Conservation (phyloP, 441 rosid species). For the Erodium moschatum region DNA sequence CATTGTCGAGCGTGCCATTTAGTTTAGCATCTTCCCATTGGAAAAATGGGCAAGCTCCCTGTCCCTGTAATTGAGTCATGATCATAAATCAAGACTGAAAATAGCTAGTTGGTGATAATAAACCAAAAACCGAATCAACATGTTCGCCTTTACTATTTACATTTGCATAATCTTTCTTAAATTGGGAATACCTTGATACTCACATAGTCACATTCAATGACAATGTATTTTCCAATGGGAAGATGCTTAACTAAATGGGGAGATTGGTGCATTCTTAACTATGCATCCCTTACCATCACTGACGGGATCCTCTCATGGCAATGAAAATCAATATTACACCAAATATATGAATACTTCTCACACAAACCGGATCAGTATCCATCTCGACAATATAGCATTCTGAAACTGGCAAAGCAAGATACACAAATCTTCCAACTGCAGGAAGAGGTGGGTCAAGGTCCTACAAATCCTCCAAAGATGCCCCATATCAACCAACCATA, state of each 20-base stretch:
- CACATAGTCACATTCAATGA: not conserved
- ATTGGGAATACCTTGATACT: not conserved
- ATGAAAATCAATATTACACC: not conserved
- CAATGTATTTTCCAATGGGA: not conserved
- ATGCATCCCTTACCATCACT: not conserved
- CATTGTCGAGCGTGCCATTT: not conserved
- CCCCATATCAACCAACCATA: not conserved
- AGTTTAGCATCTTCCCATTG: conserved; percentile 19
- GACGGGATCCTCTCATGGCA: not conserved
- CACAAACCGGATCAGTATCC: not conserved
- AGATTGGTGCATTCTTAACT: not conserved
- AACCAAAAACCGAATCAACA: not conserved
- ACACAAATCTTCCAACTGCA: not conserved
- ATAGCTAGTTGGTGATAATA: not conserved
- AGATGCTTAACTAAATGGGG: too few relatives aligned
- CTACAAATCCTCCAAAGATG: not conserved
- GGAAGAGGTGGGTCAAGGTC: not conserved
- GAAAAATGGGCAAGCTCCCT: conserved; percentile 27
- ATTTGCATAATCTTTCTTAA: not conserved
- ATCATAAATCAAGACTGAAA: not conserved
- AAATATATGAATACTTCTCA: not conserved
- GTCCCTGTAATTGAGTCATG: conserved; percentile 21
- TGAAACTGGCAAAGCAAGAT: not conserved
- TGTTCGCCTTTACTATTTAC: not conserved
- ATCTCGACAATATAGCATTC: not conserved